Evolutionary conservation across 768 basidiomycete genomes (phyloP).

Genomic region (Austroboletus festivus): DNA sequence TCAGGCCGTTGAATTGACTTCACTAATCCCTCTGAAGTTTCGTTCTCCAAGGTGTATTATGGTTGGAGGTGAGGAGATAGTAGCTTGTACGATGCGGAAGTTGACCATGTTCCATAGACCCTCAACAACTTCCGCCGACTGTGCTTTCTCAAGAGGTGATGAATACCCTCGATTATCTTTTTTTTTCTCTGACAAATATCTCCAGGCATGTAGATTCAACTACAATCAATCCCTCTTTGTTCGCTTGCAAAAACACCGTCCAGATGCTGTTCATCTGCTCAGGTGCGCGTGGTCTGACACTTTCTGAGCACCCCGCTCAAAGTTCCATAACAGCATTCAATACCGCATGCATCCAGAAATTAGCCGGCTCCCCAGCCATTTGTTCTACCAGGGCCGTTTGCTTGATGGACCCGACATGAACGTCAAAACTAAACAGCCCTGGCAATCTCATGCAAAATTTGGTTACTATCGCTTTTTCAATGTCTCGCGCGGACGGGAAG

Average conservation of each 20-base stretch:
- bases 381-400: constrained; percentile 82
- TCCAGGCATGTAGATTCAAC: constrained; percentile 59
- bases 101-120: constrained; percentile 44
- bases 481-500: constrained; percentile 64
- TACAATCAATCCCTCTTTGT: constrained; percentile 96
- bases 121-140: constrained; percentile 95
- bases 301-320: not conserved
- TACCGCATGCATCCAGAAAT: constrained; percentile 99
- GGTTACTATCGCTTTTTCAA: constrained; percentile 91
- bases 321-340: constrained; percentile 74
- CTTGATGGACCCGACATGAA: constrained; percentile 90
- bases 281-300: constrained; percentile 49
- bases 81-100: not conserved
- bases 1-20: constrained; percentile 92
- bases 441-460: constrained; percentile 79
- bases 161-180: constrained; percentile 23
- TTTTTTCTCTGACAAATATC: constrained; percentile 6
- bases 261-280: constrained; percentile 85
- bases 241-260: constrained; percentile 74
- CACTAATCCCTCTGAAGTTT: constrained; percentile 93
- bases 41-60: constrained; percentile 79
- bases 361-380: constrained; percentile 78
- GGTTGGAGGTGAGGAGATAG: constrained; percentile 68
- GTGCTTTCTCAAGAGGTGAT: constrained; percentile 62
- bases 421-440: constrained; percentile 72